Conservation (phyloP, 495 filamentous ascomycete genomes). For the Penicillium paradoxum region DNA sequence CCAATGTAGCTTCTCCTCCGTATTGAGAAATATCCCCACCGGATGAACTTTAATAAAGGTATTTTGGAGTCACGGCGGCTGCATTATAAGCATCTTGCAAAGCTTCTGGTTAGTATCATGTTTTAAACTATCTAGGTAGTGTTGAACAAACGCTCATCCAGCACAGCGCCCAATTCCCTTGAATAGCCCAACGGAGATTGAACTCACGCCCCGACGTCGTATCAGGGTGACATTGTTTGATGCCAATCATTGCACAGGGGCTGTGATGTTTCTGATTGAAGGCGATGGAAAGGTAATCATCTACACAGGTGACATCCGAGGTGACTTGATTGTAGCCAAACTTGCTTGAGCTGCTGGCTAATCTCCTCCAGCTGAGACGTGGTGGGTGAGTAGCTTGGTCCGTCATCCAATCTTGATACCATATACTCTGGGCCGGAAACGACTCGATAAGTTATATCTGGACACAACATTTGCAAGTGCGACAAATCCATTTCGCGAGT, state of each 20-base stretch:
- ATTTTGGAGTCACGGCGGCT: slow-evolving; percentile 66
- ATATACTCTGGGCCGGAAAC: slow-evolving; percentile 61
- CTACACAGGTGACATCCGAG: slow-evolving; percentile 91
- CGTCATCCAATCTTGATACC: slow-evolving; percentile 72
- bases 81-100: slow-evolving; percentile 70
- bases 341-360: not conserved
- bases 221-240: slow-evolving; percentile 82
- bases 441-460: slow-evolving; percentile 75
- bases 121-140: not conserved
- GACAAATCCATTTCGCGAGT: slow-evolving; percentile 41
- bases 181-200: slow-evolving; percentile 73
- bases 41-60: slow-evolving; percentile 73
- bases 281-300: slow-evolving; percentile 68
- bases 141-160: not conserved
- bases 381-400: slow-evolving; percentile 62
- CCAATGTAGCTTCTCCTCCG: slow-evolving; percentile 54
- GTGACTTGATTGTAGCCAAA: slow-evolving; percentile 34
- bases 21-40: slow-evolving; percentile 70
- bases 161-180: slow-evolving; percentile 72
- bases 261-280: slow-evolving; percentile 94
- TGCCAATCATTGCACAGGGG: slow-evolving; percentile 88
- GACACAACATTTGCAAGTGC: slow-evolving; percentile 73
- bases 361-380: slow-evolving; percentile 49
- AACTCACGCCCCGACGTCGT: slow-evolving; percentile 59
- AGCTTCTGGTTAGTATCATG: slow-evolving; percentile 48